Conservation (phyloP, 2,329 filamentous ascomycete genomes). For the Botrytis deweyae region DNA sequence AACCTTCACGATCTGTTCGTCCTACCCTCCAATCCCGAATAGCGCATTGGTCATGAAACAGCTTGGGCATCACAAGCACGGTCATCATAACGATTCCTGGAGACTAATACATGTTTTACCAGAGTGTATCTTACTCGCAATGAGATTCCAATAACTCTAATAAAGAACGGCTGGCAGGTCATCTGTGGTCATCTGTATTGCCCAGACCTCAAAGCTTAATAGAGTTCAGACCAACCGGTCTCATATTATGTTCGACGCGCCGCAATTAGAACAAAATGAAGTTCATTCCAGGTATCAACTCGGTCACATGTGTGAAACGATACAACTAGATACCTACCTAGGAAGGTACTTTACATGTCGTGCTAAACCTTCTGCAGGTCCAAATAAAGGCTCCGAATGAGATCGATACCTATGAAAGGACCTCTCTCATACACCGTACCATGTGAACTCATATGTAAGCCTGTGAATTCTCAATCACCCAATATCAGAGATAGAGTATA, state of each 20-base stretch:
- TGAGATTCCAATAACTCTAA: neutral
- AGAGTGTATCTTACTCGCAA: neutral
- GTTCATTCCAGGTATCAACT: slow-evolving; percentile 1
- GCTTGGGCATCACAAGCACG: slow-evolving; percentile 14
- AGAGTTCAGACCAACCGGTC: neutral
- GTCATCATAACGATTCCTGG: slow-evolving; percentile 21
- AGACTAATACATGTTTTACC: neutral
- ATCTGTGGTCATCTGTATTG: neutral
- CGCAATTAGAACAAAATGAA: neutral
- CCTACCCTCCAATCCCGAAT: slow-evolving; percentile 7
- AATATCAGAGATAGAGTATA: neutral
- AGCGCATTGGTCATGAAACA: slow-evolving; percentile 17
- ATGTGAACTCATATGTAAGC: slow-evolving; percentile 1
- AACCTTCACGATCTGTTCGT: slow-evolving; percentile 12
- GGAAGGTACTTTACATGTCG: slow-evolving; percentile 14
- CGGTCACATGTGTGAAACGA: slow-evolving; percentile 28
- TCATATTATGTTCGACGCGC: neutral
- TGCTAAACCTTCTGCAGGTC: slow-evolving; percentile 28
- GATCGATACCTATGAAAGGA: slow-evolving; percentile 2
- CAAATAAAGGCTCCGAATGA: slow-evolving; percentile 24
- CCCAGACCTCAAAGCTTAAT: neutral
- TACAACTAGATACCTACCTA: neutral
- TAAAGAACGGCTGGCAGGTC: neutral
- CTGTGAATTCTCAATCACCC: neutral
- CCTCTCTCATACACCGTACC: neutral